Evolutionary conservation across 2,329 filamentous ascomycete species (phyloP).

Genomic region (Rhinocladiella similis): DNA sequence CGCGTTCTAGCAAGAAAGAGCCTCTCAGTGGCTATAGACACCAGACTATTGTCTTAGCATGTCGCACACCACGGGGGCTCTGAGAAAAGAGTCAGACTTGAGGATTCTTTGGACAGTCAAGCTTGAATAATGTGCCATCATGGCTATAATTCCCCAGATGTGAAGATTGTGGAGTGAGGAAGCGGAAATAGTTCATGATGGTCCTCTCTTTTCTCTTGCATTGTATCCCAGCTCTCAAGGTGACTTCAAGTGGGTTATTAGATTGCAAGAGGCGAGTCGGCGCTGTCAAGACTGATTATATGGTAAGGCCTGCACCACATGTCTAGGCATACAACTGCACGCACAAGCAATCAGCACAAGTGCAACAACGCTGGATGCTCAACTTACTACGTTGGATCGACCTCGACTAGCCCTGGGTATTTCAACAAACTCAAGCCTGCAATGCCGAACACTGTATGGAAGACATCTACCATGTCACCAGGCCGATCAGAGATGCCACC

Average conservation of each 20-base stretch:
- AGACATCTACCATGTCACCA: constrained; percentile 94
- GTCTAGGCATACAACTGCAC: constrained; percentile 68
- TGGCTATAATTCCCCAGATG: constrained; percentile 40
- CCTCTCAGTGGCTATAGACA: background rate
- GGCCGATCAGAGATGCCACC: constrained; percentile 90
- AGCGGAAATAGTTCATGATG: constrained; percentile 30
- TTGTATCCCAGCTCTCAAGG: constrained; percentile 68
- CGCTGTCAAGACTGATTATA: constrained; percentile 19
- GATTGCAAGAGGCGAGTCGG: constrained; percentile 60
- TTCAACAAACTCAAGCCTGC: constrained; percentile 83
- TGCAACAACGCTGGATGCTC: too few relatives aligned
- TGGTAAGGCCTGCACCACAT: constrained; percentile 56
- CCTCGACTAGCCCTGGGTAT: constrained; percentile 71
- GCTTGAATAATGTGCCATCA: constrained; percentile 35
- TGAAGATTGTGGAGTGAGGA: constrained; percentile 37
- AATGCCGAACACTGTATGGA: constrained; percentile 88
- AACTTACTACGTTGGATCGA: constrained; percentile 83
- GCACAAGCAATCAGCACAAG: constrained; percentile 20
- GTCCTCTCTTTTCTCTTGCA: constrained; percentile 60
- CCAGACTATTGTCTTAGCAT: background rate
- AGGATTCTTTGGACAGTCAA: background rate
- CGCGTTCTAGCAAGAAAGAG: background rate
- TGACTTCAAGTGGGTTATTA: constrained; percentile 63
- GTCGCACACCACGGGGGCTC: background rate
- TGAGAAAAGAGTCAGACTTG: too few relatives aligned